Evolutionary conservation across 441 rosid species (phyloP), one percentile per base, ranked within the genome.

Genomic region (Manihot esculenta): DNA sequence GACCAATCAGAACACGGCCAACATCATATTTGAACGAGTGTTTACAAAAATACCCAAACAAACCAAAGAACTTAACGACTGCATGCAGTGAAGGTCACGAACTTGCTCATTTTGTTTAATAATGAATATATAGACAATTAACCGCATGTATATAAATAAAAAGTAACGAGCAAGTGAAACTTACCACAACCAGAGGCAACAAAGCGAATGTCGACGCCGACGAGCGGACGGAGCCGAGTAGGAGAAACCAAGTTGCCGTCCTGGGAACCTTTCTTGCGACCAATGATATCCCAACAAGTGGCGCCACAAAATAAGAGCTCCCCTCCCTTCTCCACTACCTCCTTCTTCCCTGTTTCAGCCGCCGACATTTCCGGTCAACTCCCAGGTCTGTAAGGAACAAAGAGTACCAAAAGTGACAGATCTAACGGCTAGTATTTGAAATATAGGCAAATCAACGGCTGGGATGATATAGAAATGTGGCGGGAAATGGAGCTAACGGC

Each of bases 251-350:
- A 83, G 84, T 95, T 95, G 62, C 90, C 88, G 49, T 93, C 98
- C 65, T 75, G 69, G 0, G 80, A 48, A 51, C 89, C 95, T 82
- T 83, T 93, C 44, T 82, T 83, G 11, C 90, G 84, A 50, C 94
- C 97, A 82, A 88, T 58, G 20, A 74, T 45, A 66, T 89, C 94
- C 99, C 98, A 93, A 72, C 85, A 75, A 35, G 98, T 91, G 62
- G 83, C 87, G 17, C 98, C 99, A 61, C 99, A 95, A 78, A 93
- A 91, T 83, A 95, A 78, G 6, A 95, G 81, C 85, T 95, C 99
- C 13, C 99, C 99, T 67, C 91, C 96, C 66, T 35, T 35, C 41
- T 2, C 41, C 41, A 2, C 41, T 35, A 6, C 41, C 41, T 84
- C 78, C 79, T 80, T 88, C 76, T 80, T 83, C 81, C 83, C 90